phyloP scores from a whole-genome alignment of 768 basidiomycete genomes.

The Mycena metata region DNA sequence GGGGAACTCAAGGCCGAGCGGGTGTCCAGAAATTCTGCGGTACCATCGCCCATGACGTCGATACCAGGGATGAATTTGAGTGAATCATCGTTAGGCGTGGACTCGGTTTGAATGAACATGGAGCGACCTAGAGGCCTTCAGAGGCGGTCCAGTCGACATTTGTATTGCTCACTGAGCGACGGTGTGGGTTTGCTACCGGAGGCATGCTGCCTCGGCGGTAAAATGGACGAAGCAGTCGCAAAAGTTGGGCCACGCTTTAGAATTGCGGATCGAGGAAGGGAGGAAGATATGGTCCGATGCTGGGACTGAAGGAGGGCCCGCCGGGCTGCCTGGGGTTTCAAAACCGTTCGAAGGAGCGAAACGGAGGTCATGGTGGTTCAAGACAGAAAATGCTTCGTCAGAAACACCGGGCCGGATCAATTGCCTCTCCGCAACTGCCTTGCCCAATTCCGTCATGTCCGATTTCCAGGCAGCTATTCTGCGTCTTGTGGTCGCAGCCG shows the following conservation, averaged over 20 bases:
- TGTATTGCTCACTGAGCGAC: slow-evolving; percentile 51
- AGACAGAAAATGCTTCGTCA: slow-evolving; percentile 11
- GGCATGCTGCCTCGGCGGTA: slow-evolving; percentile 38
- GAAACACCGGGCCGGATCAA: no score
- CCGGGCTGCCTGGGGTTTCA: slow-evolving; percentile 14
- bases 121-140: slow-evolving; percentile 69
- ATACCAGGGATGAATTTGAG: slow-evolving; percentile 98
- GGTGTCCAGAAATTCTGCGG: slow-evolving; percentile 95
- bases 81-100: slow-evolving; percentile 96
- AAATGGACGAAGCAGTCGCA: slow-evolving; percentile 40
- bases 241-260: slow-evolving; percentile 44
- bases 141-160: neutral
- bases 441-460: slow-evolving; percentile 8
- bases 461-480: slow-evolving; percentile 37
- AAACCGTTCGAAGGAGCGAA: slow-evolving; percentile 23
- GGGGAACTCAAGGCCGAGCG: slow-evolving; percentile 90
- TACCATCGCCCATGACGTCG: slow-evolving; percentile 88
- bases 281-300: slow-evolving; percentile 29
- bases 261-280: slow-evolving; percentile 28
- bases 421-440: no score
- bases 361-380: slow-evolving; percentile 30
- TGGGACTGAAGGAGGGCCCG: slow-evolving; percentile 1
- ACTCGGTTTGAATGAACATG: slow-evolving; percentile 99
- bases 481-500: slow-evolving; percentile 14
- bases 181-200: slow-evolving; percentile 40